phyloP scores from a whole-genome alignment of 352 stramenopile species.

The Phytopythium helicoides region DNA sequence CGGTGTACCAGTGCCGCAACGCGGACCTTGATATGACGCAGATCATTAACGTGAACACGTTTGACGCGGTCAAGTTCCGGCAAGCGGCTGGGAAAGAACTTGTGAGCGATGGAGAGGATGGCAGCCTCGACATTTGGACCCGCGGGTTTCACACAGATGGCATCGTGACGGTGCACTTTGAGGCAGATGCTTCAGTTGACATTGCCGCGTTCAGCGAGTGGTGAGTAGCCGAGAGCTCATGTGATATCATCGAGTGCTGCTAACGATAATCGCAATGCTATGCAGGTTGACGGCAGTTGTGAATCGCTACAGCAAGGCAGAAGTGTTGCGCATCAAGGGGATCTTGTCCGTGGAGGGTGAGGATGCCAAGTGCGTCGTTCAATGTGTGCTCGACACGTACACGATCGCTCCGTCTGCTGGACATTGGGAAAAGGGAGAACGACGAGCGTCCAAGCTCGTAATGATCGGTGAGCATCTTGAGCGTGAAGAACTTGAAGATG shows the following conservation, averaged over 20 bases:
- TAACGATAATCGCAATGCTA: background rate
- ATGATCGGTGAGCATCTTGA: slow-evolving; percentile 66
- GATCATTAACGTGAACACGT: slow-evolving; percentile 71
- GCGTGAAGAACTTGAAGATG: slow-evolving; percentile 30
- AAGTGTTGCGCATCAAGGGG: slow-evolving; percentile 68
- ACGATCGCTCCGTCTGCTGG: slow-evolving; percentile 52
- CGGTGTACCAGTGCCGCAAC: slow-evolving; percentile 42
- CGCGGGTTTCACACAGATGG: slow-evolving; percentile 44
- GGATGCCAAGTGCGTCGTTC: slow-evolving; percentile 49
- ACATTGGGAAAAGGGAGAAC: slow-evolving; percentile 28
- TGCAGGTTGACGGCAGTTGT: slow-evolving; percentile 48
- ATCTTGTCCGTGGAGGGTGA: slow-evolving; percentile 49
- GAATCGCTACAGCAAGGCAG: slow-evolving; percentile 44
- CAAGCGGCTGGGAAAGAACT: slow-evolving; percentile 9
- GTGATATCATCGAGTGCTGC: too few relatives aligned
- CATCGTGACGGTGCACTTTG: slow-evolving; percentile 54
- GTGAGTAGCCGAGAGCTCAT: slow-evolving; percentile 11
- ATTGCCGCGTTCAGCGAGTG: slow-evolving; percentile 55
- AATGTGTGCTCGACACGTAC: slow-evolving; percentile 74
- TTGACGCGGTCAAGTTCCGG: slow-evolving; percentile 63
- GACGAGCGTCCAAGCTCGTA: slow-evolving; percentile 49
- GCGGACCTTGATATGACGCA: slow-evolving; percentile 44
- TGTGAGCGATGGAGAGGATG: background rate
- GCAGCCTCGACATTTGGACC: slow-evolving; percentile 7
- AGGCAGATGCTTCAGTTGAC: slow-evolving; percentile 45